Evolutionary conservation across 192 early-diverging fungal genomes (phyloP).

Genomic region (Chytriomyces confervae): DNA sequence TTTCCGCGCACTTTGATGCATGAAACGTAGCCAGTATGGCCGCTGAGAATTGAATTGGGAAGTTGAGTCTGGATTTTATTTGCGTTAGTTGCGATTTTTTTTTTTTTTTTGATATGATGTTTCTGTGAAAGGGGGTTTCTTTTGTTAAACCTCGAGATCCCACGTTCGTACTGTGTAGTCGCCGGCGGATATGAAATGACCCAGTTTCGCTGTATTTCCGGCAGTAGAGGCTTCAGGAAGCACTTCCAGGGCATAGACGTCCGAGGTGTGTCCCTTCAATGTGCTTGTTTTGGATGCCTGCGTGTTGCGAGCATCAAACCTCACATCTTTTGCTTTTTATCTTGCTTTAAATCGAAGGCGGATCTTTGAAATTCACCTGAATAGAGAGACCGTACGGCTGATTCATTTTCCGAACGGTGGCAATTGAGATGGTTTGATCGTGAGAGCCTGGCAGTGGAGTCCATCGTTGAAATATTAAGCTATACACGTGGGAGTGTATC

Average conservation of each 20-base stretch:
- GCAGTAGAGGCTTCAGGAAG: slow-evolving; percentile 18
- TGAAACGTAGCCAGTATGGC: slow-evolving; percentile 53
- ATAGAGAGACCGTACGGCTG: neutral
- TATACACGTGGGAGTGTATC: too few species aligned
- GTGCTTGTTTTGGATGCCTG: slow-evolving; percentile 14
- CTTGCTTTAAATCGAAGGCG: neutral
- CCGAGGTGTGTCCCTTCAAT: slow-evolving; percentile 49
- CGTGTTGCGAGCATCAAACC: too few species aligned
- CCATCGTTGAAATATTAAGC: too few species aligned
- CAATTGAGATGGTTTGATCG: slow-evolving; percentile 52
- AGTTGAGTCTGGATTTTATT: neutral
- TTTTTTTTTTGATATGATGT: too few species aligned
- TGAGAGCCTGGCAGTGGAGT: slow-evolving; percentile 49
- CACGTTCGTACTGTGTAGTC: slow-evolving; percentile 52
- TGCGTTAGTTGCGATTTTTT: neutral
- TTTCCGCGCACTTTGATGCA: slow-evolving; percentile 54
- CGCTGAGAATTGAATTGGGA: slow-evolving; percentile 31
- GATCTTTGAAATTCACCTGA: slow-evolving; percentile 27
- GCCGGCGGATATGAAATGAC: slow-evolving; percentile 52
- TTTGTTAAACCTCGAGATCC: slow-evolving; percentile 49
- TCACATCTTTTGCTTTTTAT: neutral
- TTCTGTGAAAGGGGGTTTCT: neutral
- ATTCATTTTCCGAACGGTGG: slow-evolving; percentile 30
- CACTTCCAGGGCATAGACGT: slow-evolving; percentile 54
- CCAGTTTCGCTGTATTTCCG: neutral